Evolutionary conservation across 805 yeast genomes (phyloP).

Genomic region (Metschnikowia picachoensis): DNA sequence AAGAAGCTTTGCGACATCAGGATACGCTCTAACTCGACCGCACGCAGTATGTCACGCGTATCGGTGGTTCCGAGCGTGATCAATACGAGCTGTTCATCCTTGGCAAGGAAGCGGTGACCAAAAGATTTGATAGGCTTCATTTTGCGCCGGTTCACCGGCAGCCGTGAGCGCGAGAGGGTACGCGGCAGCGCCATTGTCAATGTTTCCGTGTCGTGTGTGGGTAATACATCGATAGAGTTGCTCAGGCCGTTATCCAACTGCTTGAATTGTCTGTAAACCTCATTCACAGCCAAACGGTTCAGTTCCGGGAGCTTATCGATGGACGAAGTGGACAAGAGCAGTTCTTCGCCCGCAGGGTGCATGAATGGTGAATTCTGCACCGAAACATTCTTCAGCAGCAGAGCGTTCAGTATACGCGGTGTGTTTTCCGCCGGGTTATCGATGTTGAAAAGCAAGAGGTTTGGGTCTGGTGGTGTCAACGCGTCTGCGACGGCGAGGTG

Average conservation of each 20-base stretch:
- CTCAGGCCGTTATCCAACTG: constrained; percentile 21
- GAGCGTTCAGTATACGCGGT: constrained; percentile 15
- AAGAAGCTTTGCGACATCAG: constrained; percentile 70
- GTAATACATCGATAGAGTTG: constrained; percentile 16
- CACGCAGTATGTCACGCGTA: constrained; percentile 51
- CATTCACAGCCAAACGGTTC: constrained; percentile 27
- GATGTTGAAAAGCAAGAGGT: constrained; percentile 33
- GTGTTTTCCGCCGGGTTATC: constrained; percentile 32
- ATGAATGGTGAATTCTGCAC: constrained; percentile 16
- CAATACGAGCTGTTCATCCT: constrained; percentile 65
- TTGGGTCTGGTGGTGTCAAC: constrained; percentile 47
- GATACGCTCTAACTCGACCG: constrained; percentile 68
- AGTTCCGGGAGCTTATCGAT: constrained; percentile 37
- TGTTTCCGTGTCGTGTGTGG: constrained; percentile 19
- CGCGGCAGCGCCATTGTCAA: constrained; percentile 7
- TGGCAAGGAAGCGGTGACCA: constrained; percentile 72
- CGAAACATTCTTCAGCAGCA: constrained; percentile 14
- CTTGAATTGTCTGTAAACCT: constrained; percentile 39
- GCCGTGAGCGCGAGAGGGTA: constrained; percentile 10
- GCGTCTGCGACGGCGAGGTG: constrained; percentile 66
- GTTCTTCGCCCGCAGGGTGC: constrained; percentile 15
- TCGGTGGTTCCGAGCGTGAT: constrained; percentile 88
- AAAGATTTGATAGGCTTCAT: constrained; percentile 69
- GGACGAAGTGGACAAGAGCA: constrained; percentile 26
- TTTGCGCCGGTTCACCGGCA: constrained; percentile 20